Percentiles rank a stretch among this genome's conserved stretches.
phyloP scores from a whole-genome alignment of 164 flowering plant species.

The Vitis rupestris region DNA sequence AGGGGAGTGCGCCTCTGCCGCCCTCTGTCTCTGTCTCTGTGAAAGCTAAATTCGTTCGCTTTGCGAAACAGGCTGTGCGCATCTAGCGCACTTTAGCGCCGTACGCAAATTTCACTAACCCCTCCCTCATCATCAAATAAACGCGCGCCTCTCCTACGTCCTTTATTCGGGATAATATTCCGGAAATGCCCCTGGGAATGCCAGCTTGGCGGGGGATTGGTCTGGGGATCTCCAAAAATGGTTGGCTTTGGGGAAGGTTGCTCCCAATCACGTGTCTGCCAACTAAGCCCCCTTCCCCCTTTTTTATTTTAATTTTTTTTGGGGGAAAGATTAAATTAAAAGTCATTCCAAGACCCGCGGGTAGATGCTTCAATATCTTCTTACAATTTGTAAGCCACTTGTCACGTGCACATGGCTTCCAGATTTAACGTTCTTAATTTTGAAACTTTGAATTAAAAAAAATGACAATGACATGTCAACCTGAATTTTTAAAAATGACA shows the following conservation, averaged over 20 bases:
- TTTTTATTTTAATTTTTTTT: not conserved
- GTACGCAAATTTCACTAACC: not conserved
- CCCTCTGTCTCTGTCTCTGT: not conserved
- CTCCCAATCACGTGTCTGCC: constrained; percentile 30
- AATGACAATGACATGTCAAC: too few relatives aligned
- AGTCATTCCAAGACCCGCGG: not conserved
- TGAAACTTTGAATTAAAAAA: too few relatives aligned
- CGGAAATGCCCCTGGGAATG: not conserved
- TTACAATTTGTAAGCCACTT: too few relatives aligned
- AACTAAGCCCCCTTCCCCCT: constrained; percentile 4
- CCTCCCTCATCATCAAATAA: constrained; percentile 14
- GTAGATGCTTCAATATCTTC: not conserved
- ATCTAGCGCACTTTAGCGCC: not conserved
- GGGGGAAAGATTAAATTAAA: not conserved
- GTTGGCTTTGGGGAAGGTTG: constrained; percentile 19
- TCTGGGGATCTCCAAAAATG: not conserved
- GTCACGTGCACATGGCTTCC: too few relatives aligned
- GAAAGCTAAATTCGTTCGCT: constrained; percentile 8
- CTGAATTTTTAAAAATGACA: too few relatives aligned
- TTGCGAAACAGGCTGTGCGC: constrained; percentile 4
- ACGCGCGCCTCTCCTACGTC: constrained; percentile 10
- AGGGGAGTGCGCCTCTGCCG: not conserved
- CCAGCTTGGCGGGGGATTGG: too few relatives aligned
- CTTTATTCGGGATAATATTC: too few relatives aligned
- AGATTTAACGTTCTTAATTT: too few relatives aligned